Conservation (phyloP, 345 rosid species). For the Aquilaria yunnanensis region DNA sequence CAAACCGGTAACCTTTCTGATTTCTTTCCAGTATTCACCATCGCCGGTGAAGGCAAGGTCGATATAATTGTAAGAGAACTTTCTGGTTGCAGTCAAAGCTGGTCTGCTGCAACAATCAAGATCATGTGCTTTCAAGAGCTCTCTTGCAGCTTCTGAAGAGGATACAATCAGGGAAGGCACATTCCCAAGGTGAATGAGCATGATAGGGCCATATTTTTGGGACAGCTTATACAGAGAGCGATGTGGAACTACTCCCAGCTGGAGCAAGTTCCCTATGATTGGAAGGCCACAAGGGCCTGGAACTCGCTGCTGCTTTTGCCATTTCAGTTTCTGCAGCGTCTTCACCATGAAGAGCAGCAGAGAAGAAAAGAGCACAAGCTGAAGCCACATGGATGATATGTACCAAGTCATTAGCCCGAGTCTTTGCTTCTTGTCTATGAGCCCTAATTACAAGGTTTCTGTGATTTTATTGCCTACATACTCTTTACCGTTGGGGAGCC, state of each 20-base stretch:
- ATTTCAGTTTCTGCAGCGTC: too few relatives aligned
- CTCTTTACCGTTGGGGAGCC: too few relatives aligned
- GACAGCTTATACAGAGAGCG: slow-evolving; percentile 1
- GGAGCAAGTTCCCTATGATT: slow-evolving; percentile 7
- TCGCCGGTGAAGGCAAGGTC: neutral
- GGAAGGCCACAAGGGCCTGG: slow-evolving; percentile 7
- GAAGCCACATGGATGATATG: too few relatives aligned
- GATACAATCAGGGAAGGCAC: slow-evolving; percentile 3
- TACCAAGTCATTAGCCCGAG: too few relatives aligned
- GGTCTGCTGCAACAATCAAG: neutral
- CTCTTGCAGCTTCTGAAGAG: neutral
- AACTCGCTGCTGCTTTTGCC: too few relatives aligned
- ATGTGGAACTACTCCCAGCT: slow-evolving; percentile 1
- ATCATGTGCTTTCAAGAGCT: neutral
- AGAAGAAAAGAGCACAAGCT: too few relatives aligned
- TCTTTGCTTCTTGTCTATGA: too few relatives aligned
- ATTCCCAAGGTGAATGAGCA: slow-evolving; percentile 8
- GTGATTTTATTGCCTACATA: too few relatives aligned
- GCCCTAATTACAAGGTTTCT: too few relatives aligned
- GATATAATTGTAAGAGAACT: neutral
- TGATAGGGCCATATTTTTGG: slow-evolving; percentile 7
- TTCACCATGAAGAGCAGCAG: too few relatives aligned
- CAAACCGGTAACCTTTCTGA: too few relatives aligned
- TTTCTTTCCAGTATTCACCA: too few relatives aligned
- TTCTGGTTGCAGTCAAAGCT: neutral